Percentiles rank a stretch among this genome's conserved stretches.
Conservation (phyloP, 106 monocot species). For the Amphibolis antarctica region DNA sequence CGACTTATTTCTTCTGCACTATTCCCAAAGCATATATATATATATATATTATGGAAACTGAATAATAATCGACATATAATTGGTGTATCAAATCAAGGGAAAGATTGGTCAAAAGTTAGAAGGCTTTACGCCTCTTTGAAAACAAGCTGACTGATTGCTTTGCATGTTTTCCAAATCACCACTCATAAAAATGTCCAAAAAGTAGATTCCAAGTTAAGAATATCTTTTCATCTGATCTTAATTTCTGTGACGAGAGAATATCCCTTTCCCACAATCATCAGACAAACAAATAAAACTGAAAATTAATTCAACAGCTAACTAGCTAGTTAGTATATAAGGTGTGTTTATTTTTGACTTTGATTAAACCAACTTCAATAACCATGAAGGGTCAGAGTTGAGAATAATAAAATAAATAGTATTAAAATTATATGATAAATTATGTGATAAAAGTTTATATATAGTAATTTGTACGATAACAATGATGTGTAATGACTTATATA, state of each 20-base stretch:
- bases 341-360: too few relatives aligned
- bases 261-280: neutral
- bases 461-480: too few relatives aligned
- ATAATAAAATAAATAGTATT: too few relatives aligned
- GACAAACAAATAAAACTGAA: neutral
- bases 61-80: neutral
- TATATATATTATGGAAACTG: neutral
- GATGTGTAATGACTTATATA: too few relatives aligned
- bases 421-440: too few relatives aligned
- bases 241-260: neutral
- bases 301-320: neutral
- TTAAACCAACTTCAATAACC: too few relatives aligned
- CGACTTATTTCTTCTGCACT: too few relatives aligned
- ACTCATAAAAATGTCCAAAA: neutral
- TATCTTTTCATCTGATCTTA: neutral
- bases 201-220: neutral
- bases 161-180: neutral
- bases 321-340: neutral
- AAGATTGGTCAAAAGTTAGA: constrained; percentile 3
- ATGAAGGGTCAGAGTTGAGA: too few relatives aligned
- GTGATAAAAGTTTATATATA: too few relatives aligned
- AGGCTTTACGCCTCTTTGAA: neutral
- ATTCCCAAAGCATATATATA: too few relatives aligned
- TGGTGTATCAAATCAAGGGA: neutral
- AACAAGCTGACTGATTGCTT: neutral